Conservation (phyloP, 1,139 yeast species). For the Arxiozyma bovina region DNA sequence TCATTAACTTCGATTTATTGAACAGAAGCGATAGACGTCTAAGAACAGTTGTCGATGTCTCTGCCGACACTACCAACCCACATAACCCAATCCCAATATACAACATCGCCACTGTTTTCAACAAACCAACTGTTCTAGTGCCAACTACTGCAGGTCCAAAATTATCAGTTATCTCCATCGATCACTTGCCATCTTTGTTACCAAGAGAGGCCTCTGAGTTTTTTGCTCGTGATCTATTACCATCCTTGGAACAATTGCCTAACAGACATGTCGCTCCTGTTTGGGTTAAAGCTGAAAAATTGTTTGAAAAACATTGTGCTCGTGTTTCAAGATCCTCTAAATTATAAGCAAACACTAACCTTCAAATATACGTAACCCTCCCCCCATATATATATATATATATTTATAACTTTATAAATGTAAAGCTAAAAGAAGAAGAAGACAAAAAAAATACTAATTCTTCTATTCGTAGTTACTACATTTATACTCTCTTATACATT, state of each 20-base stretch:
- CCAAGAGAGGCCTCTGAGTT: slow-evolving; percentile 97
- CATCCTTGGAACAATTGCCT: slow-evolving; percentile 77
- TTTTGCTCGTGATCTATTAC: slow-evolving; percentile 76
- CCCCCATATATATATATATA: too few species aligned
- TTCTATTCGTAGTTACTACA: too few species aligned
- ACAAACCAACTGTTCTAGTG: slow-evolving; percentile 81
- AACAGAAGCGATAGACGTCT: slow-evolving; percentile 59
- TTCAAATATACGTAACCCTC: neutral
- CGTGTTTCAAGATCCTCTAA: slow-evolving; percentile 42
- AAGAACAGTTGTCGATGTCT: slow-evolving; percentile 90
- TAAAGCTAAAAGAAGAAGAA: too few species aligned
- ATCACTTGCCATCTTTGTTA: slow-evolving; percentile 86
- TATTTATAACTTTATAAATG: neutral
- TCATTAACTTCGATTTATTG: slow-evolving; percentile 60
- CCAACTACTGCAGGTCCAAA: slow-evolving; percentile 73
- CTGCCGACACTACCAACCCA: slow-evolving; percentile 98
- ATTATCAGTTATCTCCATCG: slow-evolving; percentile 89
- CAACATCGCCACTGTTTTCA: slow-evolving; percentile 78
- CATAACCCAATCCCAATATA: slow-evolving; percentile 96
- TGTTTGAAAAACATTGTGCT: slow-evolving; percentile 75
- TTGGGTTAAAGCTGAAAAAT: slow-evolving; percentile 80
- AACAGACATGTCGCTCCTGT: slow-evolving; percentile 75
- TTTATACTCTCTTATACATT: too few species aligned
- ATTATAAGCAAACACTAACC: slow-evolving; percentile 19
- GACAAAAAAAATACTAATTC: too few species aligned